Evolutionary conservation across 2,329 filamentous ascomycete species (phyloP).

Genomic region (Aspergillus calidoustus): DNA sequence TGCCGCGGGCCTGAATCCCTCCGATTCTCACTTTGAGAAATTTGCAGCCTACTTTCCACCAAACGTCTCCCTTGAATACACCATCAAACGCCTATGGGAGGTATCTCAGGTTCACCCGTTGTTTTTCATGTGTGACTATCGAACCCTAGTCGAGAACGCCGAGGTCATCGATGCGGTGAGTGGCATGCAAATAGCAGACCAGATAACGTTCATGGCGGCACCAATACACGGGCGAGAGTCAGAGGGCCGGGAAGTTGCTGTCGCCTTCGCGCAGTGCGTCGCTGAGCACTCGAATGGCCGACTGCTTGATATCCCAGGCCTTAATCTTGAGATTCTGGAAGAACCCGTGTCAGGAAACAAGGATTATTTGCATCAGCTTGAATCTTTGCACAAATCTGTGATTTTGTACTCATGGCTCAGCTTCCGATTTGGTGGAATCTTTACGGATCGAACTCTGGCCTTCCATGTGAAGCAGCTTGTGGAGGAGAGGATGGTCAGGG

Average conservation of each 20-base stretch:
- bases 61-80: slow-evolving; percentile 79
- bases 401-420: slow-evolving; percentile 92
- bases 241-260: slow-evolving; percentile 53
- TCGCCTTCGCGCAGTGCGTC: slow-evolving; percentile 70
- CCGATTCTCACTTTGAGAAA: slow-evolving; percentile 69
- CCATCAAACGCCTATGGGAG: slow-evolving; percentile 75
- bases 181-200: slow-evolving; percentile 71
- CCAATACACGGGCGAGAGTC: slow-evolving; percentile 65
- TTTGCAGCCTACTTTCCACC: slow-evolving; percentile 83
- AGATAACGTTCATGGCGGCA: slow-evolving; percentile 73
- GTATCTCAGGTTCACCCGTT: slow-evolving; percentile 65
- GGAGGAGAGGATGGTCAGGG: slow-evolving; percentile 73
- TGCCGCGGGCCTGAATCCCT: slow-evolving; percentile 75
- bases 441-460: slow-evolving; percentile 74
- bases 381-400: slow-evolving; percentile 78
- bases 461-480: slow-evolving; percentile 78
- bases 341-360: slow-evolving; percentile 48
- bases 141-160: slow-evolving; percentile 68
- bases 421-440: slow-evolving; percentile 83
- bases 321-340: slow-evolving; percentile 78
- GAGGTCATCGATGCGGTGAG: slow-evolving; percentile 74
- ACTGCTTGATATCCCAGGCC: slow-evolving; percentile 70
- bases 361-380: slow-evolving; percentile 69
- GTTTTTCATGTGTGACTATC: slow-evolving; percentile 72
- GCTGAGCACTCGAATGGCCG: slow-evolving; percentile 68